phyloP scores from a whole-genome alignment of 441 rosid species.

The Erodium texanum region DNA sequence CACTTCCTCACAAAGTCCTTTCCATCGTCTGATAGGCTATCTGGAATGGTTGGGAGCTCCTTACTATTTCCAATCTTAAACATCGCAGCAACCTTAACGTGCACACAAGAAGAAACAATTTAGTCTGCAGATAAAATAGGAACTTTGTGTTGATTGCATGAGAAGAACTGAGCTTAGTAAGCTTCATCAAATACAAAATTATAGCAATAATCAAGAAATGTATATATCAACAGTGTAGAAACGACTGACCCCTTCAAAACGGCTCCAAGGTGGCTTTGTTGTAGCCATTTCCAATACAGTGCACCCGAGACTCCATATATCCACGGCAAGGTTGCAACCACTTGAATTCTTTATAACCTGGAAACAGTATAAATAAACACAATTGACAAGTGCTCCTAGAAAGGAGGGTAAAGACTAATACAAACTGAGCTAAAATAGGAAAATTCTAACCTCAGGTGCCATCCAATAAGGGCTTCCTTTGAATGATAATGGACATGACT shows the following conservation, averaged over 20 bases:
- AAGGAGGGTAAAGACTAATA: slow-evolving; percentile 6
- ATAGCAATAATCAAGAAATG: neutral
- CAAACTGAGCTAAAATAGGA: slow-evolving; percentile 7
- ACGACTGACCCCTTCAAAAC: slow-evolving; percentile 62
- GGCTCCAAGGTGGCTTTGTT: slow-evolving; percentile 75
- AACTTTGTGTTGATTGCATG: neutral
- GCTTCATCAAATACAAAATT: neutral
- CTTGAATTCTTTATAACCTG: slow-evolving; percentile 58
- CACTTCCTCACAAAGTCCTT: slow-evolving; percentile 82
- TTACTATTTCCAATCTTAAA: slow-evolving; percentile 97
- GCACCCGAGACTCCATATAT: slow-evolving; percentile 88
- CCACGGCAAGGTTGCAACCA: slow-evolving; percentile 70
- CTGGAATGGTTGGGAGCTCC: slow-evolving; percentile 93
- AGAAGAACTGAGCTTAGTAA: neutral
- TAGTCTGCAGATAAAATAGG: no score
- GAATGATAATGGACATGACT: slow-evolving; percentile 84
- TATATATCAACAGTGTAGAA: slow-evolving; percentile 18
- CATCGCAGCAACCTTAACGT: slow-evolving; percentile 62
- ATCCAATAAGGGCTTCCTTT: slow-evolving; percentile 99
- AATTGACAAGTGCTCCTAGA: neutral
- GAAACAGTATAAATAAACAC: slow-evolving; percentile 1
- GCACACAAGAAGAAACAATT: neutral
- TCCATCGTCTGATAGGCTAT: slow-evolving; percentile 75
- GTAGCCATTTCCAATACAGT: slow-evolving; percentile 84
- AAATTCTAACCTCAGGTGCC: slow-evolving; percentile 90